A percentile compares a stretch with the other conserved stretches of the same genome.
Conservation (phyloP, 2,329 filamentous ascomycete genomes). For the Coniochaeta pulveracea region DNA sequence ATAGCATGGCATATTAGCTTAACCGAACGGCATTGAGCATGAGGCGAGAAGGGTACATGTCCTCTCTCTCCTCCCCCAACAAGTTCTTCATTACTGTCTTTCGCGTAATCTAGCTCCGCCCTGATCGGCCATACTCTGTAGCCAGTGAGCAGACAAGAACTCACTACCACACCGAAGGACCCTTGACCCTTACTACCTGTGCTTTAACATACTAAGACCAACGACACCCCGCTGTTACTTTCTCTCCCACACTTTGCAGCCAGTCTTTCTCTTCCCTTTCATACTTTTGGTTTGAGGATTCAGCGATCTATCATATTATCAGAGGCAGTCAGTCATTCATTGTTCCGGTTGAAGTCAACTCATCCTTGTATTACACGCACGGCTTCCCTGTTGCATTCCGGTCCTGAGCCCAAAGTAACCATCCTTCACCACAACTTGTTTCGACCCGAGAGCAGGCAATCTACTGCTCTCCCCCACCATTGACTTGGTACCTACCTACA, state of each 20-base stretch:
- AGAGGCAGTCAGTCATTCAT: conserved; percentile 8
- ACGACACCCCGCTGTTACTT: conserved; percentile 13
- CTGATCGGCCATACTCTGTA: conserved; percentile 9
- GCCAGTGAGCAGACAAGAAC: conserved; percentile 9
- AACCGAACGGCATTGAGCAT: conserved; percentile 12
- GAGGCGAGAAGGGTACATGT: conserved; percentile 11
- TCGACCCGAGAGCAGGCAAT: conserved; percentile 3
- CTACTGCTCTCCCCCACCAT: background rate
- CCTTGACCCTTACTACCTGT: conserved; percentile 17
- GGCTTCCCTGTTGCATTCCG: conserved; percentile 11
- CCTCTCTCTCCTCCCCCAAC: background rate
- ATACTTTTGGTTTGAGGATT: conserved; percentile 9
- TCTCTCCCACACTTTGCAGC: conserved; percentile 10
- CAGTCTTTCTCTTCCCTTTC: conserved; percentile 11
- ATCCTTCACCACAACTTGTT: conserved; percentile 5
- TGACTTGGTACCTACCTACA: background rate
- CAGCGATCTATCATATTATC: no score
- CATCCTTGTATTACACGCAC: conserved; percentile 10
- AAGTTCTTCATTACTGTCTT: conserved; percentile 4
- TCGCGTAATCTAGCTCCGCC: background rate
- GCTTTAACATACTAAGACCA: background rate
- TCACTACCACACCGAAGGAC: conserved; percentile 11
- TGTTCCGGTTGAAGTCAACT: conserved; percentile 15
- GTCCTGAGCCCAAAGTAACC: conserved; percentile 5
- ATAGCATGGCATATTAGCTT: conserved; percentile 6